Evolutionary conservation across 1,139 yeast genomes (phyloP).

Genomic region (Hyphopichia wangnamkhiaoensis): DNA sequence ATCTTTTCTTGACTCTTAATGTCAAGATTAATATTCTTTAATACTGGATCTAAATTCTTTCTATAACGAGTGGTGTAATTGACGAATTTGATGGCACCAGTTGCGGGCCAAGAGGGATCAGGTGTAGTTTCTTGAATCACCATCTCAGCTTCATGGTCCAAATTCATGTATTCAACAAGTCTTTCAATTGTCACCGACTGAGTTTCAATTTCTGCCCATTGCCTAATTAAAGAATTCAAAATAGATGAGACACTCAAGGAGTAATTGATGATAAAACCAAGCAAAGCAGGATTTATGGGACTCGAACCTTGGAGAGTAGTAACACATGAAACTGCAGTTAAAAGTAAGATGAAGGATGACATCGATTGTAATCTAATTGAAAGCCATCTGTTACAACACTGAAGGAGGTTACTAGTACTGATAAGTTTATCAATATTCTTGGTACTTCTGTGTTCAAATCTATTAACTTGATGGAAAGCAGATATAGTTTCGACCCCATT

Average conservation of each 20-base stretch:
- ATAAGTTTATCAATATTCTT: conserved; percentile 17
- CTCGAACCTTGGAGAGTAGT: conserved; percentile 16
- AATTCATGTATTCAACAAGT: conserved; percentile 25
- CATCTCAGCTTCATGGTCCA: conserved; percentile 27
- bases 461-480: conserved; percentile 23
- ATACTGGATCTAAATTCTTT: conserved; percentile 27
- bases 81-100: conserved; percentile 23
- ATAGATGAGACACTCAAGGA: conserved; percentile 23
- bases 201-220: conserved; percentile 30
- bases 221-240: conserved; percentile 25
- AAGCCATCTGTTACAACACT: conserved; percentile 29
- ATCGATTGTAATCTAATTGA: conserved; percentile 27
- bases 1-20: conserved; percentile 27
- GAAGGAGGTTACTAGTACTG: conserved; percentile 10
- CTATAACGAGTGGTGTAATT: conserved; percentile 28
- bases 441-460: conserved; percentile 21
- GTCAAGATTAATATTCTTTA: conserved; percentile 22
- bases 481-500: conserved; percentile 33
- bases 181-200: conserved; percentile 30
- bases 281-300: conserved; percentile 24
- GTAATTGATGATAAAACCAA: conserved; percentile 31
- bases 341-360: conserved; percentile 23
- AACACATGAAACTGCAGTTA: conserved; percentile 20
- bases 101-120: conserved; percentile 22
- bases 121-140: conserved; percentile 24